Evolutionary conservation across 2,329 filamentous ascomycete genomes (phyloP).

Genomic region (Didymella sp.): DNA sequence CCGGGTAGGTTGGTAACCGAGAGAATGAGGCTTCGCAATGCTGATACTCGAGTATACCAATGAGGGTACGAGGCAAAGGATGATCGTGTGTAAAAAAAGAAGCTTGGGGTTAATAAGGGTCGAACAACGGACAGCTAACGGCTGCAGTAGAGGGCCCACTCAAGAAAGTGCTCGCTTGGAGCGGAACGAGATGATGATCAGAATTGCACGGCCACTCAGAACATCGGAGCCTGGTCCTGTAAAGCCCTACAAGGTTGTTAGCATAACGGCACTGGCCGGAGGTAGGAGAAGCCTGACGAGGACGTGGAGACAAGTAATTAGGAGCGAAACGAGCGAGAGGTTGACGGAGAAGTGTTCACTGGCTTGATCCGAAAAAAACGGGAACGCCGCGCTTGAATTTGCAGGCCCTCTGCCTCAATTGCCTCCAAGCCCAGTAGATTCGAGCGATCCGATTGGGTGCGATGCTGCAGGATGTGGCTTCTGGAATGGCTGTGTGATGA

Average conservation of each 20-base stretch:
- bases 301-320: slow-evolving; percentile 34
- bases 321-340: slow-evolving; percentile 33
- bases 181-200: slow-evolving; percentile 48
- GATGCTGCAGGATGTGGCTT: slow-evolving; percentile 37
- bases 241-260: slow-evolving; percentile 44
- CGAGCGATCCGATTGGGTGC: slow-evolving; percentile 39
- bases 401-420: slow-evolving; percentile 45
- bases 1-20: slow-evolving; percentile 41
- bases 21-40: slow-evolving; percentile 31
- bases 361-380: slow-evolving; percentile 30
- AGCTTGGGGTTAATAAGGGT: slow-evolving; percentile 33
- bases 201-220: slow-evolving; percentile 46
- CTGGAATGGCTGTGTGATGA: slow-evolving; percentile 40
- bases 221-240: slow-evolving; percentile 34
- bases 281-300: slow-evolving; percentile 33
- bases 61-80: slow-evolving; percentile 38
- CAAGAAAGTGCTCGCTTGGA: slow-evolving; percentile 47
- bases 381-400: slow-evolving; percentile 44
- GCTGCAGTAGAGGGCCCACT: slow-evolving; percentile 38
- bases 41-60: slow-evolving; percentile 41
- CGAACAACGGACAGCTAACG: slow-evolving; percentile 46
- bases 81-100: slow-evolving; percentile 48
- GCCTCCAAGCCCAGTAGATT: slow-evolving; percentile 34
- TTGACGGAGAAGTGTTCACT: slow-evolving; percentile 31
- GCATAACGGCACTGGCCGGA: slow-evolving; percentile 34